Base-by-base conservation (phyloP, 140 eudicot genomes). In the Flaveria floridana region DNA sequence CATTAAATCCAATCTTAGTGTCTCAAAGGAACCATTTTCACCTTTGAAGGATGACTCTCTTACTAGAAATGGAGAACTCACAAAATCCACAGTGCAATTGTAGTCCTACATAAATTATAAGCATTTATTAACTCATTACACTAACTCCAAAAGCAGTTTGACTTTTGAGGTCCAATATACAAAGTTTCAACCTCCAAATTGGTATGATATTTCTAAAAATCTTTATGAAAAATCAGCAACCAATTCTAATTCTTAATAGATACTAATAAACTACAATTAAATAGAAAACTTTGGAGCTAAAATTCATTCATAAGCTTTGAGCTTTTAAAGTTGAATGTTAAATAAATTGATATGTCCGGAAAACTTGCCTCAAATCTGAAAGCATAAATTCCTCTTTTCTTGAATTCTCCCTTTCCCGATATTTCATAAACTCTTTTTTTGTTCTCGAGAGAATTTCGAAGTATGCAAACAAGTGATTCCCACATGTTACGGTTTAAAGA, bases 381-480 rank as follows among this genome's bases (percentile, higher is more conserved):
- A 19, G 99, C 92, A 67, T 94, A 91, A 75, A 87, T 69, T 18
- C 96, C 97, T 48, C 86, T 87, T 89, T 88, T 94, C 77, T 90
- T 94, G 82, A 94, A 94, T 19, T 87, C 90, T 10, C 74, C 84
- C 80, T 62, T 83, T 42, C 97, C 99, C 0, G 95, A 86, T 58
- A 88, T 85, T 78, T 90, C 99, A 66, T 82, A 86, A 48, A 90
- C 96, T 47, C 86, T 86, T 16, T 63, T 79, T 82, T 94, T 90
- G 89, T 94, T 64, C 77, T 73, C 63, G 67, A 90, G 71, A 46
- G 95, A 86, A 47, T 90, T 90, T n/a, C 86, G 81, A 23, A 94
- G 92, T 25, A 87, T 79, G 85, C 99, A 94, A 65, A 90, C 96
- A 79, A 94, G 96, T 63, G 99, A 94, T 77, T 94, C 99, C 99